These are phyloP conservation scores for Tricholoma hemisulphureum DNA, from an alignment of 768 basidiomycete genomes.

Conservation along the genomic window DNA sequence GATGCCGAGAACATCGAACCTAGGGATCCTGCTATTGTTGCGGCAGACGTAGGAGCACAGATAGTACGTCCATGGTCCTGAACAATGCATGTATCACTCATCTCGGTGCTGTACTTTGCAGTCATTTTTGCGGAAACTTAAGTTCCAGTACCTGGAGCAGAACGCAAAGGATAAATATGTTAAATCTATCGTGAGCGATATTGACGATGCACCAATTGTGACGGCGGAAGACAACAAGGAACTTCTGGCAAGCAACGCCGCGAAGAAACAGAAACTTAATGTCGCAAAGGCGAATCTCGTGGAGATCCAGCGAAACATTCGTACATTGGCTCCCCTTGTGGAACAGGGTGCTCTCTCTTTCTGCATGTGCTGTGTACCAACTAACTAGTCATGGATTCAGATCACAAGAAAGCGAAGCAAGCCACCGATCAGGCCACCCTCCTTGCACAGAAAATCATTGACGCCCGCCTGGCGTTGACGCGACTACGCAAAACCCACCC, in stretches of 20 bases:
- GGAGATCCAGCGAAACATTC: conserved; percentile 61
- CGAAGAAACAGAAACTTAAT: conserved; percentile 71
- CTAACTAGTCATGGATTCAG: conserved; percentile 32
- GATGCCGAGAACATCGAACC: conserved; percentile 36
- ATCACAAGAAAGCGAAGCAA: conserved; percentile 56
- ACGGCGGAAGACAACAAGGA: conserved; percentile 78
- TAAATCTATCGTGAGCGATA: conserved; percentile 81
- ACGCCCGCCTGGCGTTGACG: conserved; percentile 75
- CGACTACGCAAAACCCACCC: conserved; percentile 81
- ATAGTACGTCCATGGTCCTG: conserved; percentile 51
- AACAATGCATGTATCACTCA: neutral
- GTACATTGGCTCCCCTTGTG: conserved; percentile 61
- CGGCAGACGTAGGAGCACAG: conserved; percentile 58
- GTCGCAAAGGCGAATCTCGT: conserved; percentile 60
- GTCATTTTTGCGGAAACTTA: conserved; percentile 77
- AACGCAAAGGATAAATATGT: conserved; percentile 89
- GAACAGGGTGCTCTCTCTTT: conserved; percentile 52
- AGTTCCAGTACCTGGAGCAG: conserved; percentile 88
- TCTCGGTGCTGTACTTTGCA: conserved; percentile 20
- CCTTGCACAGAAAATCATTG: conserved; percentile 76
- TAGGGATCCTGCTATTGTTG: conserved; percentile 56
- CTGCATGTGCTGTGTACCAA: neutral
- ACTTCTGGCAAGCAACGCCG: conserved; percentile 55
- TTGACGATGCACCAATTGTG: conserved; percentile 77
- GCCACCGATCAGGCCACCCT: conserved; percentile 52